Evolutionary conservation across 768 basidiomycete genomes (phyloP).

Genomic region (Candolleomyces aberdarensis): DNA sequence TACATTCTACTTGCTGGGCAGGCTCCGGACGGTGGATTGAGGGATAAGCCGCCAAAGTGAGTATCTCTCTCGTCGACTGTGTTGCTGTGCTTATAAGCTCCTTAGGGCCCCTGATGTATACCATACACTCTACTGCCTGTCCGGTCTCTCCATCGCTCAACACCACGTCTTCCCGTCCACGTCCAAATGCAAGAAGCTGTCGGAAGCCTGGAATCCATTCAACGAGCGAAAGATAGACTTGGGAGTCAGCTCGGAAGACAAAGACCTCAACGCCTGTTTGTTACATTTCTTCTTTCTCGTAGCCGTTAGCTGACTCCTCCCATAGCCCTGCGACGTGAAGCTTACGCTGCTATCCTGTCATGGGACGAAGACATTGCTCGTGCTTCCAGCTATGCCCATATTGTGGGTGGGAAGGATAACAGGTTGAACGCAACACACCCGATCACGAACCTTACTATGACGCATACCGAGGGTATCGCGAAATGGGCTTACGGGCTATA

Average conservation of each 20-base stretch:
- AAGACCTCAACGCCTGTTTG: neutral
- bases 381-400: constrained; percentile 14
- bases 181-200: constrained; percentile 16
- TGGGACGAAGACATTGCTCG: constrained; percentile 23
- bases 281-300: neutral
- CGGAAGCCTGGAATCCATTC: constrained; percentile 16
- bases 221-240: neutral
- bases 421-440: constrained; percentile 34
- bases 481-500: constrained; percentile 23
- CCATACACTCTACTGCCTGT: constrained; percentile 90
- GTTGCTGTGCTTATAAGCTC: neutral
- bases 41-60: constrained; percentile 96
- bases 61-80: constrained; percentile 14
- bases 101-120: constrained; percentile 88
- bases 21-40: constrained; percentile 77
- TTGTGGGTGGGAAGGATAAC: constrained; percentile 25
- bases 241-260: neutral
- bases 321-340: constrained; percentile 1
- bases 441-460: constrained; percentile 33
- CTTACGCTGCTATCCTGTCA: constrained; percentile 20
- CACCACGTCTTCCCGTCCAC: constrained; percentile 61
- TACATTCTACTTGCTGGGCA: constrained; percentile 88
- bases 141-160: constrained; percentile 87
- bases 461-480: constrained; percentile 29
- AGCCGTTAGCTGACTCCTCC: neutral